Base-by-base conservation (phyloP, 768 basidiomycete genomes). In the Coprinellus aureogranulatus region DNA sequence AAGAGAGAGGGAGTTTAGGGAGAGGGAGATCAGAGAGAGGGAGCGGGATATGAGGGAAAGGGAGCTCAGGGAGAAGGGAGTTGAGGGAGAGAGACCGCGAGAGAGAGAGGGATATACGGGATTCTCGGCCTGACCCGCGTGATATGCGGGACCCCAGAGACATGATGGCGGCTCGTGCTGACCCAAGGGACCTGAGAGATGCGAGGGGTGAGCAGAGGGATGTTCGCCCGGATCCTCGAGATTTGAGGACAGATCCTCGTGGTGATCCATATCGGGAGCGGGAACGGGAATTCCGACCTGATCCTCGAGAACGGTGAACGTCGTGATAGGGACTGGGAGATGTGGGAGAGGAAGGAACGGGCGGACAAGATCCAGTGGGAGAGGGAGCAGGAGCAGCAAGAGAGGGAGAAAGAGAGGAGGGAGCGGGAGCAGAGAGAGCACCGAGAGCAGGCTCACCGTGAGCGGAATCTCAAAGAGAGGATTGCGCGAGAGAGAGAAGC, bases 61-160 rank as follows among this genome's bases (percentile, higher is more conserved):
- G 54, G 54, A 55, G 22, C 27, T 39, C 18, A 9, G n/a, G n/a
- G n/a, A 34, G 34, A 34, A n/a, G n/a, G n/a, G n/a, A n/a, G n/a
- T n/a, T n/a, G 34, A 34, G 34, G 34, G 34, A 34, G 8, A 34
- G 41, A n/a, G 41, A 55, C 3, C 54, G 55, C 3, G 47, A 47
- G 27, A 47, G 55, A 22, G 46, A 22, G 28, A 37, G 55, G 23
- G 55, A 56, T 49, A 44, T 47, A 14, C 45, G 34, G 14, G 34
- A 34, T 14, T 6, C 14, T 34, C 34, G 34, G 34, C 14, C 34
- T 6, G 34, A 34, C 14, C 8, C 34, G 6, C 34, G 34, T 14
- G 34, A 48, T 20, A 56, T 56, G 47, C 55, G 55, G 16, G 55
- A 56, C 40, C 45, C 41, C 8, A 44, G 47, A 46, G 55, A 28